A percentile compares a stretch with the other conserved stretches of the same genome.
Evolutionary conservation across 1,284 basidiomycete species (phyloP).

Genomic region (Cutaneotrichosporon sp.): DNA sequence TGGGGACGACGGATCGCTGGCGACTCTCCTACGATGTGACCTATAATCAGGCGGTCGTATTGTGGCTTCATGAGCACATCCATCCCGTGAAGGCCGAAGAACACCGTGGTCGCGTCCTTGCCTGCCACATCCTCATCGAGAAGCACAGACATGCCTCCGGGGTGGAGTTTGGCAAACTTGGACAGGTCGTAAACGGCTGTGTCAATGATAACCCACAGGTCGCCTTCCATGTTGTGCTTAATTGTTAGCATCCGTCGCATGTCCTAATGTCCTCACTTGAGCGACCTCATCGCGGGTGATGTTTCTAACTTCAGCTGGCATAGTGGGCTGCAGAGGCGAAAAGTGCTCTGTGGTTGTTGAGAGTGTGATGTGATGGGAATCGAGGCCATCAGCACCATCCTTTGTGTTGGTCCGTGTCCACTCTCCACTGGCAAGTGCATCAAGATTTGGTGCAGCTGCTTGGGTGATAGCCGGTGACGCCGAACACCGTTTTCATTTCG

Average conservation of each 20-base stretch:
- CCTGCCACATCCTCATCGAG: constrained; percentile 70
- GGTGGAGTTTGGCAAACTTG: constrained; percentile 72
- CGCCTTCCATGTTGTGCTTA: constrained; percentile 69
- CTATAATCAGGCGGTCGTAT: constrained; percentile 65
- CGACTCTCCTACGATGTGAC: constrained; percentile 62
- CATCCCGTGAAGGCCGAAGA: constrained; percentile 74
- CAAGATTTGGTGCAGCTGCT: too few relatives aligned
- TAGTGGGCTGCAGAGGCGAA: background rate
- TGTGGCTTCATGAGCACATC: constrained; percentile 71
- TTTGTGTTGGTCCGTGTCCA: too few relatives aligned
- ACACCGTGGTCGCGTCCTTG: constrained; percentile 76
- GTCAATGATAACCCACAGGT: constrained; percentile 78
- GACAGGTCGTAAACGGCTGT: constrained; percentile 76
- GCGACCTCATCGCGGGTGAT: constrained; percentile 48
- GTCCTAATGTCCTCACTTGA: too few relatives aligned
- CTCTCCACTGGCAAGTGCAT: too few relatives aligned
- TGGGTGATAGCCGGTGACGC: too few relatives aligned
- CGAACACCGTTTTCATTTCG: too few relatives aligned
- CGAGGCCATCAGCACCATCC: too few relatives aligned
- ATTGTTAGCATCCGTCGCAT: too few relatives aligned
- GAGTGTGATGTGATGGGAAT: too few relatives aligned
- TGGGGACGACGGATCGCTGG: constrained; percentile 55
- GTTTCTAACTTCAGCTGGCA: background rate
- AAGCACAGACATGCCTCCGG: constrained; percentile 75
- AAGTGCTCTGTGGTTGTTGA: too few relatives aligned